Conservation (phyloP, 441 rosid species). For the Adansonia grandidieri region DNA sequence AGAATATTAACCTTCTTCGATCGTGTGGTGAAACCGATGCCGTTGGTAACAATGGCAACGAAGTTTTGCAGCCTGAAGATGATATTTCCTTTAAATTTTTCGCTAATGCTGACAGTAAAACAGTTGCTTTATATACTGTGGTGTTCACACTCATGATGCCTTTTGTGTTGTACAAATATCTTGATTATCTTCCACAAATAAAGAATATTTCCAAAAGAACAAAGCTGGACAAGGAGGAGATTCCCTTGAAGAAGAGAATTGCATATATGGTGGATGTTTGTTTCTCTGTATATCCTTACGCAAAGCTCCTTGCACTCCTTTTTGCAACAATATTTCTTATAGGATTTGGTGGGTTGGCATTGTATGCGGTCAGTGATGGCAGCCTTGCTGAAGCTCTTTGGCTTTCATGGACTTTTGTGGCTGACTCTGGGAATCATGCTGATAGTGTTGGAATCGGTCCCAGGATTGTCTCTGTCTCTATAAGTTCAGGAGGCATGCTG, state of each 20-base stretch:
- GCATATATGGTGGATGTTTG: slow-evolving; percentile 86
- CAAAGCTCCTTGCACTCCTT: slow-evolving; percentile 87
- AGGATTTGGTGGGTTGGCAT: slow-evolving; percentile 76
- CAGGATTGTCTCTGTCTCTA: slow-evolving; percentile 84
- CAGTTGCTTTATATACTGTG: slow-evolving; percentile 61
- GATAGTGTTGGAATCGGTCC: slow-evolving; percentile 77
- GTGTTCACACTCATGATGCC: slow-evolving; percentile 56
- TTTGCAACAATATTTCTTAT: slow-evolving; percentile 78
- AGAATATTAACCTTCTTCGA: slow-evolving; percentile 48
- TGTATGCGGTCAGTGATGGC: slow-evolving; percentile 78
- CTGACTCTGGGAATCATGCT: slow-evolving; percentile 88
- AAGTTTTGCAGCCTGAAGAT: slow-evolving; percentile 43
- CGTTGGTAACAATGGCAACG: slow-evolving; percentile 36
- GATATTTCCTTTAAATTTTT: slow-evolving; percentile 32
- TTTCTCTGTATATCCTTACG: slow-evolving; percentile 83
- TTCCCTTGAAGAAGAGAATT: slow-evolving; percentile 83
- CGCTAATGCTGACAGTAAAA: slow-evolving; percentile 52
- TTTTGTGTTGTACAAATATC: slow-evolving; percentile 63
- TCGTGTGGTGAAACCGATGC: slow-evolving; percentile 41
- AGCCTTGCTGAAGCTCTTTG: slow-evolving; percentile 85
- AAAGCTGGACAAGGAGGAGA: slow-evolving; percentile 60
- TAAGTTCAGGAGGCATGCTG: slow-evolving; percentile 91
- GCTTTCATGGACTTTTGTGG: slow-evolving; percentile 88
- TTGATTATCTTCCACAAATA: slow-evolving; percentile 63
- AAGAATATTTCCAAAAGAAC: slow-evolving; percentile 53